These are phyloP conservation scores for Luffa aegyptiaca DNA, from an alignment of 306 rosid genomes.

Conservation along the genomic window DNA sequence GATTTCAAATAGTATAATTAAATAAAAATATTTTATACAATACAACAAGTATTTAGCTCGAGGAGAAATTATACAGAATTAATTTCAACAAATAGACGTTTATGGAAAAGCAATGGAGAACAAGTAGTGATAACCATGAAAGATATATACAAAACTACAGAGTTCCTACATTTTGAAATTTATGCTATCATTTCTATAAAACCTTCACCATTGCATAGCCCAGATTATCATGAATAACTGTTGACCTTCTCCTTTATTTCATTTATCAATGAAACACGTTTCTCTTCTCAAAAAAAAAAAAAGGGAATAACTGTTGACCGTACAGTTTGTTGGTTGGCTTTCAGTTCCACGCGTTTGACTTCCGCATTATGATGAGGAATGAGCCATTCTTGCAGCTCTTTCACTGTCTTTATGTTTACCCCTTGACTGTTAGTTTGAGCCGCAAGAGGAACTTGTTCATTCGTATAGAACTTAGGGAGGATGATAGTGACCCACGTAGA, in stretches of 20 bases:
- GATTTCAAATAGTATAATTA: background rate
- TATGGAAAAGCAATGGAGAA: background rate
- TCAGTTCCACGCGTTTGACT: conserved; percentile 98
- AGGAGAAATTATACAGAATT: background rate
- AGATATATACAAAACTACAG: background rate
- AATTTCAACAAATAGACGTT: background rate
- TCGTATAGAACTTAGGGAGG: conserved; percentile 84
- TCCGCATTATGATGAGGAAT: conserved; percentile 90
- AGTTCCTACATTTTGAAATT: background rate
- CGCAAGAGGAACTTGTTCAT: conserved; percentile 93
- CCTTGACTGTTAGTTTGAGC: conserved; percentile 83
- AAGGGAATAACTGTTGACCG: conserved; percentile 6
- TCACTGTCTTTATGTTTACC: conserved; percentile 92
- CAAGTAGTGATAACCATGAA: background rate
- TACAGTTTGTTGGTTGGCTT: conserved; percentile 22
- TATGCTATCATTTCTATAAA: background rate
- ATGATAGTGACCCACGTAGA: conserved; percentile 74
- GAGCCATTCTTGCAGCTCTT: conserved; percentile 98
- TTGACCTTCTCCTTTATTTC: no score
- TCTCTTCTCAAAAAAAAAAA: no score
- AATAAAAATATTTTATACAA: background rate
- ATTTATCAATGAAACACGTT: no score
- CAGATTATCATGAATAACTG: background rate
- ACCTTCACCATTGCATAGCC: background rate
- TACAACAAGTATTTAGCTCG: background rate